Conservation (phyloP, 176 grass and related monocot genomes). For the Oryza meyeriana region DNA sequence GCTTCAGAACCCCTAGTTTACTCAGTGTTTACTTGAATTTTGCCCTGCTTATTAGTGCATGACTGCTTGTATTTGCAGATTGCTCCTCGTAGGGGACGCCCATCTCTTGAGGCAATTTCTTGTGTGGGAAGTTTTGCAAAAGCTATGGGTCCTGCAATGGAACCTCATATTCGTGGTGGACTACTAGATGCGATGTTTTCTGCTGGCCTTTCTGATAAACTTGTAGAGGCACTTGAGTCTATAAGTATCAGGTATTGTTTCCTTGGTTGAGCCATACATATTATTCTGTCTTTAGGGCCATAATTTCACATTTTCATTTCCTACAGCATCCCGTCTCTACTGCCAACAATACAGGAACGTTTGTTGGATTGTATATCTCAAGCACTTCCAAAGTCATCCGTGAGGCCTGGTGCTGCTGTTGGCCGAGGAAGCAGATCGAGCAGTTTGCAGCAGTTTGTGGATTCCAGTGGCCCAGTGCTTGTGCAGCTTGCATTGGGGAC, state of each 20-base stretch:
- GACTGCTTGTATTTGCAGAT: constrained; percentile 52
- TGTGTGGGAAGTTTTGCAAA: constrained; percentile 95
- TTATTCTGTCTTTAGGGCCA: constrained; percentile 26
- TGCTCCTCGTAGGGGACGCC: constrained; percentile 89
- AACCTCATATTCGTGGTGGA: constrained; percentile 82
- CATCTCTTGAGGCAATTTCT: constrained; percentile 91
- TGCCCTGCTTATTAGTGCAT: constrained; percentile 12
- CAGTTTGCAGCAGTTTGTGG: constrained; percentile 68
- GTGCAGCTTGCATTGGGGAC: constrained; percentile 88
- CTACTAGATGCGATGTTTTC: constrained; percentile 86
- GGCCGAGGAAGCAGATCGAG: constrained; percentile 48
- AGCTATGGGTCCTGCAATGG: constrained; percentile 91
- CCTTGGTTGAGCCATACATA: background rate
- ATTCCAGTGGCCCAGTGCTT: constrained; percentile 55
- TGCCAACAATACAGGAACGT: constrained; percentile 83
- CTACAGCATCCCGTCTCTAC: constrained; percentile 82
- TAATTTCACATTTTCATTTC: constrained; percentile 24
- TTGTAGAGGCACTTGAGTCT: constrained; percentile 78
- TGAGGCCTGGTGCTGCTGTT: constrained; percentile 41
- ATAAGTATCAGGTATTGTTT: constrained; percentile 69
- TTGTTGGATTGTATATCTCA: constrained; percentile 83
- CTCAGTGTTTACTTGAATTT: constrained; percentile 33
- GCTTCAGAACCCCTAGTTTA: constrained; percentile 29
- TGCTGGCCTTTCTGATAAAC: constrained; percentile 76
- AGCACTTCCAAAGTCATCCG: constrained; percentile 74